Evolutionary conservation across 148 eudicot species (phyloP).

Genomic region (Rhododendron griersonianum): DNA sequence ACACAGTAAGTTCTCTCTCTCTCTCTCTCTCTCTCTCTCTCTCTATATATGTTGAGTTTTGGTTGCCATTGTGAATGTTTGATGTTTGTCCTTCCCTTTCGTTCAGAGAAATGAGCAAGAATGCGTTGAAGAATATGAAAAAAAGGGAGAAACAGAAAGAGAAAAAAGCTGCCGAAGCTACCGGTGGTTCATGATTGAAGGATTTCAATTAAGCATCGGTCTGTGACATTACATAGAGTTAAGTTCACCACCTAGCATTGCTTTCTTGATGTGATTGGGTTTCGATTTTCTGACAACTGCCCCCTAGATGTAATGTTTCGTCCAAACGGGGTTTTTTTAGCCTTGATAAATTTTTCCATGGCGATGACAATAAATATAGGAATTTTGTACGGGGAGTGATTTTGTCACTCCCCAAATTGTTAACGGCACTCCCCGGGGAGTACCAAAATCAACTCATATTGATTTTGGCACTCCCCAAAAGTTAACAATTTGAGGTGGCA

Average conservation of each 20-base stretch:
- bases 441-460: too few relatives aligned
- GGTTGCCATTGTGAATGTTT: not conserved
- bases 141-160: constrained; percentile 85
- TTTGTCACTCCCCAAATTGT: too few relatives aligned
- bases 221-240: not conserved
- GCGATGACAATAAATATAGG: not conserved
- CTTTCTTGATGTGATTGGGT: not conserved
- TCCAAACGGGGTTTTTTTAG: not conserved
- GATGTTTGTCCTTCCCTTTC: constrained; percentile 4
- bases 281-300: not conserved
- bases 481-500: too few relatives aligned
- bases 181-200: constrained; percentile 32
- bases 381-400: not conserved
- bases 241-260: too few relatives aligned
- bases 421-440: too few relatives aligned
- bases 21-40: not conserved
- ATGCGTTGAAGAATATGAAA: constrained; percentile 87
- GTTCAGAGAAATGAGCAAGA: constrained; percentile 84
- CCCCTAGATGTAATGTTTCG: not conserved
- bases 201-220: not conserved
- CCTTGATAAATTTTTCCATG: not conserved
- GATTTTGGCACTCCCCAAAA: too few relatives aligned
- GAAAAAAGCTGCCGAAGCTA: constrained; percentile 84
- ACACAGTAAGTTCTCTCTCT: constrained; percentile 33
- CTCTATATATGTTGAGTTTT: constrained; percentile 4